These are phyloP conservation scores for Eragrostis tef DNA, from an alignment of 202 grass and related monocot genomes.

Conservation along the genomic window DNA sequence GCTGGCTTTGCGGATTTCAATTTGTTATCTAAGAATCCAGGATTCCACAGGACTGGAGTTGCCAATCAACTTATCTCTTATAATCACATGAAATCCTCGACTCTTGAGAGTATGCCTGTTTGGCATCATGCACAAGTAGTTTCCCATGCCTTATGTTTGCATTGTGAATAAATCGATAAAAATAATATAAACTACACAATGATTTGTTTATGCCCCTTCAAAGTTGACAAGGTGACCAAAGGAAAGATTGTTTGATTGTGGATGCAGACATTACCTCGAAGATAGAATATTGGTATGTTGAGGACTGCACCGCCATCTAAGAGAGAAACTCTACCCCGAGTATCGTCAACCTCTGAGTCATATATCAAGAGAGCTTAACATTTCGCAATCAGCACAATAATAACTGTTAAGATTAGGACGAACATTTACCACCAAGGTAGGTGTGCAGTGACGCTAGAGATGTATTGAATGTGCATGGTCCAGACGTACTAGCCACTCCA, in stretches of 20 bases:
- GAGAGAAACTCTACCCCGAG: conserved; percentile 57
- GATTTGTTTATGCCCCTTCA: not conserved
- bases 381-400: conserved; percentile 22
- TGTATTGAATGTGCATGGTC: conserved; percentile 62
- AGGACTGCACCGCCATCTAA: conserved; percentile 71
- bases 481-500: conserved; percentile 47
- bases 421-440: conserved; percentile 86
- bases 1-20: conserved; percentile 19
- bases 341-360: conserved; percentile 86
- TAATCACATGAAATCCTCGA: conserved; percentile 8
- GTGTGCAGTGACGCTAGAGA: conserved; percentile 73
- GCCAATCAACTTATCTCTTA: not conserved
- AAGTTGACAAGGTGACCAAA: conserved; percentile 19
- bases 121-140: not conserved
- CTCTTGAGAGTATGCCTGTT: conserved; percentile 21
- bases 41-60: conserved; percentile 14
- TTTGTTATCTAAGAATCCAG: conserved; percentile 16
- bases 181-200: not conserved
- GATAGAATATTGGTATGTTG: conserved; percentile 84
- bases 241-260: not conserved
- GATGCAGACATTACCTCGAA: conserved; percentile 63
- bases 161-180: not conserved
- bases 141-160: not conserved
- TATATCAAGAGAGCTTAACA: conserved; percentile 31
- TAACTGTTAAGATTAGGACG: conserved; percentile 6